Percentiles rank a stretch among this genome's conserved stretches.
Evolutionary conservation across 164 flowering plant genomes (phyloP).

Genomic region (Tinospora cordifolia): DNA sequence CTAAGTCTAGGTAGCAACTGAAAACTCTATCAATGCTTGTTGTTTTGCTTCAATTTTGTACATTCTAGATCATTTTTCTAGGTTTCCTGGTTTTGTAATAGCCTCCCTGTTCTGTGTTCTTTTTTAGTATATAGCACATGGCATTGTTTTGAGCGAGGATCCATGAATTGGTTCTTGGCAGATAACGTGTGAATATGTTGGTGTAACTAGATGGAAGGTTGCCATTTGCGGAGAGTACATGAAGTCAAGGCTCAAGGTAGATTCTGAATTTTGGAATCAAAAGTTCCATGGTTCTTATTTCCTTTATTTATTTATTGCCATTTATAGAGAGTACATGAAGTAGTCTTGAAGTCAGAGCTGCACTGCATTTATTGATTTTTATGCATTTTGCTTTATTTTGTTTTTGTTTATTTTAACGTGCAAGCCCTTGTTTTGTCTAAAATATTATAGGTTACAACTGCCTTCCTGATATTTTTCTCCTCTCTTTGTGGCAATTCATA

Average conservation of each 20-base stretch:
- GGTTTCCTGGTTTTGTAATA: slow-evolving; percentile 2
- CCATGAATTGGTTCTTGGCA: slow-evolving; percentile 20
- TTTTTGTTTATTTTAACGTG: not conserved
- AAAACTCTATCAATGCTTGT: not conserved
- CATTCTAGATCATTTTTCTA: not conserved
- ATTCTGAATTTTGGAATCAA: not conserved
- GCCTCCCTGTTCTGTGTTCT: not conserved
- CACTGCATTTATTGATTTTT: not conserved
- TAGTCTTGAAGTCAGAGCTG: slow-evolving; percentile 8
- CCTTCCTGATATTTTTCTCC: not conserved
- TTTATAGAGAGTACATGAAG: slow-evolving; percentile 93
- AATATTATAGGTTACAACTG: not conserved
- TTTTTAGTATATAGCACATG: not conserved
- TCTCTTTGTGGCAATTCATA: slow-evolving; percentile 5
- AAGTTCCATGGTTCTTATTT: not conserved
- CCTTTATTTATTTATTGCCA: slow-evolving; percentile 33
- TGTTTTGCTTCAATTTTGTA: not conserved
- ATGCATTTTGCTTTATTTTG: not conserved
- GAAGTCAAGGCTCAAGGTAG: slow-evolving; percentile 76
- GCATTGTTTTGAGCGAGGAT: not conserved
- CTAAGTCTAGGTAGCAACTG: not conserved
- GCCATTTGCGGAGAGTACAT: slow-evolving; percentile 97
- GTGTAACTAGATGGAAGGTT: slow-evolving; percentile 80
- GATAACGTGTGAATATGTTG: slow-evolving; percentile 77
- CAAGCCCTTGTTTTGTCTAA: not conserved